Evolutionary conservation across 176 grass and related monocot genomes (phyloP).

Genomic region (Bolboschoenus planiculmis): DNA sequence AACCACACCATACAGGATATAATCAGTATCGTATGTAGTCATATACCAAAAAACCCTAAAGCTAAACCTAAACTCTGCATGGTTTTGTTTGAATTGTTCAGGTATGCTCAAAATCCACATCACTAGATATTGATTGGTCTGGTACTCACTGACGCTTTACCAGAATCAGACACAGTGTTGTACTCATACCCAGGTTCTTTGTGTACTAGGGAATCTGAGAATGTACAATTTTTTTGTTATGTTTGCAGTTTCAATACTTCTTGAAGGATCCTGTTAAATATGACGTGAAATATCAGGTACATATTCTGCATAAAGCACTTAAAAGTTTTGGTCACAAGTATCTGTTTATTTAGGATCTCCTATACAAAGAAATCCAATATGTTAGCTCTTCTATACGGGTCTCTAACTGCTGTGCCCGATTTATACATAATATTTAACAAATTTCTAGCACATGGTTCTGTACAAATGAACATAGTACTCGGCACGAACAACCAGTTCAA

Average conservation of each 20-base stretch:
- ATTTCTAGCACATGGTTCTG: not conserved
- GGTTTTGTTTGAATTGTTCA: not conserved
- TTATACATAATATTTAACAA: not conserved
- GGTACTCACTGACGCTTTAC: not conserved
- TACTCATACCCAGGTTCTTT: not conserved
- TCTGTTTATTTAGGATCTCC: not conserved
- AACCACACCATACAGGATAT: not conserved
- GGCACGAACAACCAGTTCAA: not conserved
- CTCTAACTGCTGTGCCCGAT: not conserved
- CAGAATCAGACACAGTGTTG: not conserved
- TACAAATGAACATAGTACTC: not conserved
- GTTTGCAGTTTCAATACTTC: conserved; percentile 46
- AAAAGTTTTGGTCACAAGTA: not conserved
- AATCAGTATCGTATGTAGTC: not conserved
- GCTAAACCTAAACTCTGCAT: not conserved
- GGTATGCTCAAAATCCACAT: not conserved
- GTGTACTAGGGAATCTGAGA: not conserved
- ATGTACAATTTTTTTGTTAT: conserved; percentile 1
- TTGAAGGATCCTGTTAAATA: conserved; percentile 48
- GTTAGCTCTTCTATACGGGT: not conserved
- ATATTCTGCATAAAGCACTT: not conserved
- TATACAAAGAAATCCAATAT: not conserved
- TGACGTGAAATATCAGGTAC: conserved; percentile 53
- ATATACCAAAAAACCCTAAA: not conserved
- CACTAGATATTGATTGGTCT: not conserved